phyloP scores from a whole-genome alignment of 2,329 filamentous ascomycete genomes.

The Aspergillus sp. region DNA sequence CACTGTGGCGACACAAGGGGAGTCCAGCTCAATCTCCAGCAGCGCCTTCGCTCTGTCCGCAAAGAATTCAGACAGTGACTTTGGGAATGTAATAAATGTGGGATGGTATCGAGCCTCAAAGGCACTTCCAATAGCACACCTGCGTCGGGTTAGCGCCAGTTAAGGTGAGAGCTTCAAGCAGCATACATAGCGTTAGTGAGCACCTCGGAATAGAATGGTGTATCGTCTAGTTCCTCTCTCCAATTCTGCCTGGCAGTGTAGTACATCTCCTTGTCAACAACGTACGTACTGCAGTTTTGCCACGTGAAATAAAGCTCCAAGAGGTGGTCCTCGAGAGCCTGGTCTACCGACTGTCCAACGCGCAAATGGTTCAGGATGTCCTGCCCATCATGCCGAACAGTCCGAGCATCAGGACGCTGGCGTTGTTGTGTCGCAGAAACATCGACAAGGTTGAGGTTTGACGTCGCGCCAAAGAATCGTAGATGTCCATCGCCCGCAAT shows the following conservation, averaged over 20 bases:
- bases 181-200: slow-evolving; percentile 43
- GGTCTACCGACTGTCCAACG: slow-evolving; percentile 42
- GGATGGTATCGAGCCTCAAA: slow-evolving; percentile 38
- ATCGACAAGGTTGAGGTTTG: slow-evolving; percentile 45
- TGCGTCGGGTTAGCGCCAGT: not conserved
- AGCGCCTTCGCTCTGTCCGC: slow-evolving; percentile 40
- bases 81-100: slow-evolving; percentile 32
- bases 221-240: slow-evolving; percentile 38
- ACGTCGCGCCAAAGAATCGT: slow-evolving; percentile 47
- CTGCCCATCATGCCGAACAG: slow-evolving; percentile 40
- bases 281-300: slow-evolving; percentile 49
- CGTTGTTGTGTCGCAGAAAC: slow-evolving; percentile 28
- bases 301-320: slow-evolving; percentile 49
- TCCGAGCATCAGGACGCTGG: slow-evolving; percentile 32
- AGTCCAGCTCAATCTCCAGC: slow-evolving; percentile 46
- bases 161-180: not conserved
- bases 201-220: slow-evolving; percentile 41
- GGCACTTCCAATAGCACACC: slow-evolving; percentile 19
- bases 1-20: slow-evolving; percentile 43
- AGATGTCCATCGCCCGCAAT: slow-evolving; percentile 45
- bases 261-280: slow-evolving; percentile 46
- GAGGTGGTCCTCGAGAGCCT: slow-evolving; percentile 45
- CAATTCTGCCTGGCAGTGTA: slow-evolving; percentile 35
- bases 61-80: slow-evolving; percentile 37
- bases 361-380: slow-evolving; percentile 44